A percentile compares a stretch with the other conserved stretches of the same genome.
Evolutionary conservation across 1,284 basidiomycete genomes (phyloP).

Genomic region (Phylloporus sp.): DNA sequence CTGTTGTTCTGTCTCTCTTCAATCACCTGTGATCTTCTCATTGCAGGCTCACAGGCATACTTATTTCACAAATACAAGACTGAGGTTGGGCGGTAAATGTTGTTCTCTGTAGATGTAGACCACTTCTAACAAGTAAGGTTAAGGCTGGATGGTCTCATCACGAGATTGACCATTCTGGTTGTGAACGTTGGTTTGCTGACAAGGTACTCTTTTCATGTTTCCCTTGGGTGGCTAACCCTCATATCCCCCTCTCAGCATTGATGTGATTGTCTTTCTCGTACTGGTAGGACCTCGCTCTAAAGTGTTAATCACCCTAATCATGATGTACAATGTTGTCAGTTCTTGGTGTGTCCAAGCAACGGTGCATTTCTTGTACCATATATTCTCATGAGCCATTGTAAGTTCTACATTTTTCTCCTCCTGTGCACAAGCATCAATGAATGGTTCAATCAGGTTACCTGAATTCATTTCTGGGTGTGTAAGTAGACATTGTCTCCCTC

Average conservation of each 20-base stretch:
- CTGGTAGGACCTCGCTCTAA: conserved; percentile 24
- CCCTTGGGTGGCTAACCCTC: background rate
- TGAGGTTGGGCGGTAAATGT: conserved; percentile 38
- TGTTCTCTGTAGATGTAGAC: background rate
- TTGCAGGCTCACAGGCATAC: conserved; percentile 42
- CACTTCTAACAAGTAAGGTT: background rate
- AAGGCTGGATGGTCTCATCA: conserved; percentile 41
- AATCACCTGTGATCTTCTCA: conserved; percentile 41
- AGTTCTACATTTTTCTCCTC: background rate
- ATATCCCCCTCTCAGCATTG: conserved; percentile 22
- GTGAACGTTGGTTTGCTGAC: conserved; percentile 41
- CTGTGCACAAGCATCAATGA: background rate
- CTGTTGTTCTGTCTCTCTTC: conserved; percentile 41
- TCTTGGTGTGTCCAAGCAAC: conserved; percentile 41
- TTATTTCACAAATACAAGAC: conserved; percentile 42
- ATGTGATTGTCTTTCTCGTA: conserved; percentile 40
- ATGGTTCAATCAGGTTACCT: conserved; percentile 30
- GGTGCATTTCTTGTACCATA: conserved; percentile 43
- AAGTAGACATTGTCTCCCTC: conserved; percentile 6
- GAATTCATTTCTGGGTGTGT: conserved; percentile 45
- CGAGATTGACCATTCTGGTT: conserved; percentile 39
- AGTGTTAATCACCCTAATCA: background rate
- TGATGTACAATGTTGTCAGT: no score
- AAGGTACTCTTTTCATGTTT: conserved; percentile 29
- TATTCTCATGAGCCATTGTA: conserved; percentile 44